phyloP scores from a whole-genome alignment of 2,329 filamentous ascomycete genomes.

The Penicillium sp. region DNA sequence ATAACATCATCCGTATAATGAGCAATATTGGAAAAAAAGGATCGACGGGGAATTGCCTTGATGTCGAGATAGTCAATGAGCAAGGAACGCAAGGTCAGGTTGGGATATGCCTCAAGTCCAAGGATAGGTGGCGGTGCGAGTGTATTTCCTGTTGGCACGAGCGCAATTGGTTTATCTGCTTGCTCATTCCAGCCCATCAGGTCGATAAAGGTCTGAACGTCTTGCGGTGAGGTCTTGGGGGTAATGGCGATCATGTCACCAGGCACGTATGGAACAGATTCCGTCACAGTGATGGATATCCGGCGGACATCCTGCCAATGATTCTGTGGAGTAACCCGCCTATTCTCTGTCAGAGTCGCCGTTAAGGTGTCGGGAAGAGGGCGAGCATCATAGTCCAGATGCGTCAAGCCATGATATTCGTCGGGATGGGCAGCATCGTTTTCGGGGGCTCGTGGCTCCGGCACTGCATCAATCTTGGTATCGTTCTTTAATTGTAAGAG shows the following conservation, averaged over 20 bases:
- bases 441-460: constrained; percentile 3
- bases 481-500: constrained; percentile 46
- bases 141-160: constrained; percentile 44
- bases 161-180: constrained; percentile 70
- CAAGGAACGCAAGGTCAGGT: constrained; percentile 71
- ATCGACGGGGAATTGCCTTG: constrained; percentile 82
- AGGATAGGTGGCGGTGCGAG: constrained; percentile 37
- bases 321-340: constrained; percentile 69
- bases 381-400: constrained; percentile 52
- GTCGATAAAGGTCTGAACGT: constrained; percentile 77
- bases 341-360: constrained; percentile 67
- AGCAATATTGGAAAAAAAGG: constrained; percentile 78
- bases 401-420: constrained; percentile 29
- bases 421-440: constrained; percentile 13
- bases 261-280: constrained; percentile 59
- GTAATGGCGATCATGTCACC: constrained; percentile 82
- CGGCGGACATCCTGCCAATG: constrained; percentile 97
- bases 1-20: constrained; percentile 72
- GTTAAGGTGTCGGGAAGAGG: constrained; percentile 61
- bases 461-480: neutral
- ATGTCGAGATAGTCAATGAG: constrained; percentile 86
- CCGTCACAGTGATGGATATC: constrained; percentile 61
- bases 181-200: constrained; percentile 77
- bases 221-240: constrained; percentile 81
- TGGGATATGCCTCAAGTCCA: constrained; percentile 41